Evolutionary conservation across 106 monocot species (phyloP).

Genomic region (Platanthera zijinensis): DNA sequence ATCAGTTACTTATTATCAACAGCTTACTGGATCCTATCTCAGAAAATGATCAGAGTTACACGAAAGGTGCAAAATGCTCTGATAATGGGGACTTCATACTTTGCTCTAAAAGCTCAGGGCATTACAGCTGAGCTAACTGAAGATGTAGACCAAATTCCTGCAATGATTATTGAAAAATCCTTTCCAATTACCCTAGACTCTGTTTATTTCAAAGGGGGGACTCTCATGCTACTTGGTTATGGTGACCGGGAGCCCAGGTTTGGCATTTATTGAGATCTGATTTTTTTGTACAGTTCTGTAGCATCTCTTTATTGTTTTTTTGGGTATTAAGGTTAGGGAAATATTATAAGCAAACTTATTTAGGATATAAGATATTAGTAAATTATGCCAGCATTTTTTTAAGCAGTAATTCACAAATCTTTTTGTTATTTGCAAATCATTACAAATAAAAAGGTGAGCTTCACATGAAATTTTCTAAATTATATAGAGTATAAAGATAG

Average conservation of each 20-base stretch:
- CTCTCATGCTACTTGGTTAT: conserved; percentile 80
- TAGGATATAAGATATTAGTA: too few relatives aligned
- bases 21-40: conserved; percentile 6
- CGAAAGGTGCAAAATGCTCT: conserved; percentile 10
- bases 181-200: conserved; percentile 79
- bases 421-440: too few relatives aligned
- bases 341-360: too few relatives aligned
- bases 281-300: background rate
- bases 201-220: conserved; percentile 81
- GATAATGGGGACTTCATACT: conserved; percentile 12
- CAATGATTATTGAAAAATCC: conserved; percentile 37
- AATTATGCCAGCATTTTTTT: too few relatives aligned
- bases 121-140: conserved; percentile 53
- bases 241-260: conserved; percentile 94
- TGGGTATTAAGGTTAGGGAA: background rate
- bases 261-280: conserved; percentile 9
- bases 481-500: too few relatives aligned
- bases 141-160: conserved; percentile 25
- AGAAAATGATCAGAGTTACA: background rate
- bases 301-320: background rate
- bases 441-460: too few relatives aligned
- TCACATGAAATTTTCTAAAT: too few relatives aligned
- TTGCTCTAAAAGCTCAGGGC: conserved; percentile 22
- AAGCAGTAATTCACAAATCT: too few relatives aligned
- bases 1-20: conserved; percentile 4